These are phyloP conservation scores for Epichloe sp. DNA, from an alignment of 2,329 filamentous ascomycete species.

Conservation along the genomic window DNA sequence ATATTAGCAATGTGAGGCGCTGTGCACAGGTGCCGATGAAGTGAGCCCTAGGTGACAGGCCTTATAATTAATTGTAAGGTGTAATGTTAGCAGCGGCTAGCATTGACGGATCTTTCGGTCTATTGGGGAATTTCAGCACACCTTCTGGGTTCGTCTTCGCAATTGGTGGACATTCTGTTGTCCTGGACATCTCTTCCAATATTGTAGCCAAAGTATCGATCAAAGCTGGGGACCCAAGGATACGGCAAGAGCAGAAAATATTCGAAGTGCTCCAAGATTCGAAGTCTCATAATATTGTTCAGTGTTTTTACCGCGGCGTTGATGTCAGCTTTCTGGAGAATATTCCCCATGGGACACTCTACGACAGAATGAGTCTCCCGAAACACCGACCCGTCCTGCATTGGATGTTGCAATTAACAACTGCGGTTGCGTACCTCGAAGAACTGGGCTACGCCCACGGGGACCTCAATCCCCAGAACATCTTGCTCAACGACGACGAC, in stretches of 20 bases:
- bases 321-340: conserved; percentile 10
- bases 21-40: no score
- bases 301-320: conserved; percentile 4
- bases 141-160: no score
- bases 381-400: conserved; percentile 3
- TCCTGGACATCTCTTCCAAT: conserved; percentile 7
- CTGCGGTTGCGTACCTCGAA: conserved; percentile 7
- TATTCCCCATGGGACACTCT: conserved; percentile 7
- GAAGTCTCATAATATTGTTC: conserved; percentile 6
- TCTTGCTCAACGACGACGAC: conserved; percentile 8
- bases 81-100: no score
- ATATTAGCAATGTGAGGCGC: no score
- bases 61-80: no score
- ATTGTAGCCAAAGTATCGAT: conserved; percentile 10
- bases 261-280: conserved; percentile 6
- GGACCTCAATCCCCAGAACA: conserved; percentile 11
- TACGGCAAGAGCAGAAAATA: conserved; percentile 8
- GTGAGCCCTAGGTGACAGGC: no score
- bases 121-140: no score
- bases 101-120: no score
- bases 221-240: conserved; percentile 7
- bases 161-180: conserved; percentile 9
- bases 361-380: conserved; percentile 3
- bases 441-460: conserved; percentile 9
- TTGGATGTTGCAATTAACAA: conserved; percentile 9